Base-by-base conservation (phyloP, 1,284 basidiomycete genomes). In the Boletus mariae region DNA sequence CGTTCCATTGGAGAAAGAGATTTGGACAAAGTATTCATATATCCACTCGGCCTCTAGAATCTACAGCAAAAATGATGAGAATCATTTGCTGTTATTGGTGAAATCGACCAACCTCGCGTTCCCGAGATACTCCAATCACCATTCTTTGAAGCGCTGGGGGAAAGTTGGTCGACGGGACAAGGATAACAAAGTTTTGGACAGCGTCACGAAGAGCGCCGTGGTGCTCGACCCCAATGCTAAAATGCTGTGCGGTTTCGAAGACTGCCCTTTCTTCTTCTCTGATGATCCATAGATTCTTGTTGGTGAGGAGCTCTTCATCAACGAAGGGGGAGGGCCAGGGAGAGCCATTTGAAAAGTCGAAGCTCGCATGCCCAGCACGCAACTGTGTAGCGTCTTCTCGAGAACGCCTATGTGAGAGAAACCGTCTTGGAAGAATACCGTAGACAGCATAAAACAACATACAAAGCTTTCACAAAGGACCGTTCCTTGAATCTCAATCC, bases 401-500 rank as follows among this genome's bases (percentile, higher is more conserved):
- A 32, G 57, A 49, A 23, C 49, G 49, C 26, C 57, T 58, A 25
- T 41, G 43, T 15, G 12, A 41, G 35, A 4, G 23, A 46, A 15
- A 26, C 23, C 6, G 7, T 20, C 1, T n/a, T 9, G 37, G 7
- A 20, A n/a, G n/a, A 20, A 15, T 15, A 9, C 15, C 13, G 25
- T 15, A 12, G 15, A n/a, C 17, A 2, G 46, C 7, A 31, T 37
- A 37, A 23, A 28, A 5, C 29, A 15, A 0, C 13, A 28, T 50
- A 56, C 61, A 61, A 31, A 5, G 50, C 47, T 45, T 63, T 62
- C 26, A 56, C 8, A 23, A 66, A 56, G 1, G 57, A 53, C 20
- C 62, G 26, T 44, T 64, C 64, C 38, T 64, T 66, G 62, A 62
- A 47, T n/a, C 62, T 52, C 3, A 66, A n/a, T 9, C 61, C 63